phyloP scores from a whole-genome alignment of 768 basidiomycete species.

The Pleurotus tuber-regium region DNA sequence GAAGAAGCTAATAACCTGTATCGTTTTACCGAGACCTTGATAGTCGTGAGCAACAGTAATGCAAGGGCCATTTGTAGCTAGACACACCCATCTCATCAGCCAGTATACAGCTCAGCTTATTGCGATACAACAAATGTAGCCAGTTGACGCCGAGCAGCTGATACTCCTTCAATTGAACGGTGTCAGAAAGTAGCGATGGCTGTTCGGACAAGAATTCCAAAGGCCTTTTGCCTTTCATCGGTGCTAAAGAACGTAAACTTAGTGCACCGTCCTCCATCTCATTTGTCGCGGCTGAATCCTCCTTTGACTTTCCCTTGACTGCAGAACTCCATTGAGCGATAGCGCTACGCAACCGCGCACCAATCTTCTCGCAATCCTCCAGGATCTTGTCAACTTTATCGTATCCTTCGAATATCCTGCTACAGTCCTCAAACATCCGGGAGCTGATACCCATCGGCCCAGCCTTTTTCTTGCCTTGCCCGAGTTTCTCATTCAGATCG shows the following conservation, averaged over 20 bases:
- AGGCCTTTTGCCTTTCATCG: conserved; percentile 37
- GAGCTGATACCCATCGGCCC: conserved; percentile 82
- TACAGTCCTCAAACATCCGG: conserved; percentile 88
- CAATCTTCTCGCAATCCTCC: conserved; percentile 85
- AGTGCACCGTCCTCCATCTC: conserved; percentile 63
- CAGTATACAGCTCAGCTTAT: conserved; percentile 86
- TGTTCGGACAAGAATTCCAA: conserved; percentile 74
- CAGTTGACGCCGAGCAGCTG: conserved; percentile 98
- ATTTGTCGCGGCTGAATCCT: conserved; percentile 21
- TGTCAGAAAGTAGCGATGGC: conserved; percentile 63
- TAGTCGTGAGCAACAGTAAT: conserved; percentile 4
- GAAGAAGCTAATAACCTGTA: conserved; percentile 97
- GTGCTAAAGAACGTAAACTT: conserved; percentile 46
- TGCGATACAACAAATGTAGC: conserved; percentile 84
- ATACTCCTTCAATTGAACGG: conserved; percentile 89
- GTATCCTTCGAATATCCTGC: conserved; percentile 80
- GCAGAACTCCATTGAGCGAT: conserved; percentile 71
- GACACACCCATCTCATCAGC: conserved; percentile 97
- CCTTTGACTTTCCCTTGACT: conserved; percentile 39
- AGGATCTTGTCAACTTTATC: conserved; percentile 87
- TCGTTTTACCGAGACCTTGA: conserved; percentile 94
- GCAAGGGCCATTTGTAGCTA: conserved; percentile 2
- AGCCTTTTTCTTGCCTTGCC: conserved; percentile 85
- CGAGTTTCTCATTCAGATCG: conserved; percentile 73
- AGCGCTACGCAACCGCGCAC: conserved; percentile 64